Percentiles rank a stretch among this genome's conserved stretches.
These are phyloP conservation scores for Pleurotus sapidus DNA, from an alignment of 768 basidiomycete genomes.

Conservation along the genomic window DNA sequence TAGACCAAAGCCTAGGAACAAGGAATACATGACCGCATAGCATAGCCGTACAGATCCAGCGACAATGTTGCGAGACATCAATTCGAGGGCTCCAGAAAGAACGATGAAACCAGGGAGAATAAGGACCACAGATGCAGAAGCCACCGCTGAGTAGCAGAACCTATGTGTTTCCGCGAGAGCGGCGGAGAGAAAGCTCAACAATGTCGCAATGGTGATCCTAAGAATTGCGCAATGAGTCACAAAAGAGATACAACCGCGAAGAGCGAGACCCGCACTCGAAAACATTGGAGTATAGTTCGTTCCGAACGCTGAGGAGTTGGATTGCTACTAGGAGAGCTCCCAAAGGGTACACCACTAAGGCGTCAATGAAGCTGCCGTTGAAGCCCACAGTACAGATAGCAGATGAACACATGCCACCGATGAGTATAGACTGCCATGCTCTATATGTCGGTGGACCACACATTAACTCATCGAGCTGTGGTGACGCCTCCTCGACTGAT, in stretches of 20 bases:
- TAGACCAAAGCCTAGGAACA: slow-evolving; percentile 78
- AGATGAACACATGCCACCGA: slow-evolving; percentile 76
- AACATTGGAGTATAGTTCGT: slow-evolving; percentile 78
- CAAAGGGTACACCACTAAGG: slow-evolving; percentile 67
- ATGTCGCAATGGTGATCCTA: slow-evolving; percentile 75
- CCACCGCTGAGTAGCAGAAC: slow-evolving; percentile 82
- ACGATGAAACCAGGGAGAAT: slow-evolving; percentile 79
- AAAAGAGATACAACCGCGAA: neutral
- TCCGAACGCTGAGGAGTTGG: slow-evolving; percentile 68
- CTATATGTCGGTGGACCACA: slow-evolving; percentile 57
- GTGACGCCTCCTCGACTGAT: slow-evolving; percentile 70
- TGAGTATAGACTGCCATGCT: slow-evolving; percentile 58
- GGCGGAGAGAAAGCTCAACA: slow-evolving; percentile 78
- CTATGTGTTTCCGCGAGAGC: slow-evolving; percentile 64
- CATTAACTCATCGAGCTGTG: slow-evolving; percentile 74
- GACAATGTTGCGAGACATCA: slow-evolving; percentile 78
- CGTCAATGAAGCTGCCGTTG: slow-evolving; percentile 76
- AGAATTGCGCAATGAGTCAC: slow-evolving; percentile 19
- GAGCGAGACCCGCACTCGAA: slow-evolving; percentile 52
- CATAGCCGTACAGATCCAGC: slow-evolving; percentile 83
- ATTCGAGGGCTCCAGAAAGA: slow-evolving; percentile 70
- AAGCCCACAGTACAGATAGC: slow-evolving; percentile 75
- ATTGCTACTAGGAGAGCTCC: slow-evolving; percentile 72
- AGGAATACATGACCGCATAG: slow-evolving; percentile 77
- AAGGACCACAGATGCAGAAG: slow-evolving; percentile 73